Evolutionary conservation across 2,329 filamentous ascomycete species (phyloP).

Genomic region (Whalleya microplaca): DNA sequence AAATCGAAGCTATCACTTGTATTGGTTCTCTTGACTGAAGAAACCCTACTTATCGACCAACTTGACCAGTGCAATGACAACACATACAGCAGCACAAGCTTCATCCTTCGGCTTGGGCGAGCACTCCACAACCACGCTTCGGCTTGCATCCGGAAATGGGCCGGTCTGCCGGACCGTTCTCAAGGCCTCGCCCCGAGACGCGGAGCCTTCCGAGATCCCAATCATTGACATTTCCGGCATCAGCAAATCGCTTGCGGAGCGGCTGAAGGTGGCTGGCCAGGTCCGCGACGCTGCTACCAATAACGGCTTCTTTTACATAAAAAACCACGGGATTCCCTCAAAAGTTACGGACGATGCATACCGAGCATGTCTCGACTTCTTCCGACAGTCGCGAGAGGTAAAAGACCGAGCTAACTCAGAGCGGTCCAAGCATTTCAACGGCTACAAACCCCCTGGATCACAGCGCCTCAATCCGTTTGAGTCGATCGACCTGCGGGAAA

Average conservation of each 20-base stretch:
- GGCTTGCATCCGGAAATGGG: conserved; percentile 32
- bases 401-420: not conserved
- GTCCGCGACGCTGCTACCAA: conserved; percentile 43
- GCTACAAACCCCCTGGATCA: conserved; percentile 39
- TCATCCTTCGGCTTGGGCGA: not conserved
- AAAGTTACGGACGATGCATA: conserved; percentile 32
- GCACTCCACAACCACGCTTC: conserved; percentile 21
- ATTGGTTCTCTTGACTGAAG: no score
- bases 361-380: conserved; percentile 13
- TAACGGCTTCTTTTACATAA: conserved; percentile 48
- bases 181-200: conserved; percentile 30
- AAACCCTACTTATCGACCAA: no score
- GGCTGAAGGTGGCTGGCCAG: conserved; percentile 42
- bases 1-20: no score
- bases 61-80: not conserved
- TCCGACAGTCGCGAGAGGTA: conserved; percentile 10
- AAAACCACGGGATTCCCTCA: conserved; percentile 28
- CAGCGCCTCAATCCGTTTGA: not conserved
- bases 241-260: conserved; percentile 38
- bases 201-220: conserved; percentile 37
- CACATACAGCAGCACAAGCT: not conserved
- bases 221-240: conserved; percentile 46
- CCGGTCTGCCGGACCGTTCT: conserved; percentile 27
- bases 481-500: conserved; percentile 32
- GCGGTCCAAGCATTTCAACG: conserved; percentile 45